A percentile compares a stretch with the other conserved stretches of the same genome.
Evolutionary conservation across 176 grass and related monocot species (phyloP).

Genomic region (Raddia distichophylla): DNA sequence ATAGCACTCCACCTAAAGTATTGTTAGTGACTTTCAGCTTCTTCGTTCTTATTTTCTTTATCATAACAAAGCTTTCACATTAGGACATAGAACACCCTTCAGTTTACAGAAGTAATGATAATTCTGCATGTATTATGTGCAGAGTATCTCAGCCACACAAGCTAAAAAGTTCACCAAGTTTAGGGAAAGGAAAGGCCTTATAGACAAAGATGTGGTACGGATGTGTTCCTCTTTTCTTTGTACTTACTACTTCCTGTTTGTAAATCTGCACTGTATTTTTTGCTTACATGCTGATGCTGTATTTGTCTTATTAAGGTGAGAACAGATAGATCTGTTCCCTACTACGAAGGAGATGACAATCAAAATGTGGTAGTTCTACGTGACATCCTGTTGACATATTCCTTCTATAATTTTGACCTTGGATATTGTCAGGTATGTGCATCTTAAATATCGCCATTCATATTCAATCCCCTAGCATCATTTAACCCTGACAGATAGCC

Average conservation of each 20-base stretch:
- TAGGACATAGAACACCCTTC: conserved; percentile 6
- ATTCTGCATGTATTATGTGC: conserved; percentile 45
- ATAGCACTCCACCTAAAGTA: not conserved
- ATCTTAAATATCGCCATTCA: not conserved
- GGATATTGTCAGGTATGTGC: conserved; percentile 94
- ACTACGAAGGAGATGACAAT: conserved; percentile 98
- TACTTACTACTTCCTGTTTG: not conserved
- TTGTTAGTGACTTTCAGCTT: conserved; percentile 28
- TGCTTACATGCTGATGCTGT: conserved; percentile 41
- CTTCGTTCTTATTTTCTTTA: not conserved
- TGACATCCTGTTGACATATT: conserved; percentile 92
- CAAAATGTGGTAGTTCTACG: conserved; percentile 81
- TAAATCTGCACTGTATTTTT: conserved; percentile 20
- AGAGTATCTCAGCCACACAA: conserved; percentile 90
- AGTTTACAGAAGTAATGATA: conserved; percentile 12
- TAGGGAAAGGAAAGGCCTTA: conserved; percentile 95
- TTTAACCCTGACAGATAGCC: conserved; percentile 2
- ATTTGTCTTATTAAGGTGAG: conserved; percentile 73
- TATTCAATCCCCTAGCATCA: not conserved
- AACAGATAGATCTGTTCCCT: conserved; percentile 90
- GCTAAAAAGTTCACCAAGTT: conserved; percentile 99
- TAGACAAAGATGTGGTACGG: conserved; percentile 99
- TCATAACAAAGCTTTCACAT: conserved; percentile 22
- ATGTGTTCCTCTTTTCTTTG: conserved; percentile 33
- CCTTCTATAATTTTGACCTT: conserved; percentile 99